Conservation (phyloP, 352 stramenopile species). For the Phytopythium montanum region DNA sequence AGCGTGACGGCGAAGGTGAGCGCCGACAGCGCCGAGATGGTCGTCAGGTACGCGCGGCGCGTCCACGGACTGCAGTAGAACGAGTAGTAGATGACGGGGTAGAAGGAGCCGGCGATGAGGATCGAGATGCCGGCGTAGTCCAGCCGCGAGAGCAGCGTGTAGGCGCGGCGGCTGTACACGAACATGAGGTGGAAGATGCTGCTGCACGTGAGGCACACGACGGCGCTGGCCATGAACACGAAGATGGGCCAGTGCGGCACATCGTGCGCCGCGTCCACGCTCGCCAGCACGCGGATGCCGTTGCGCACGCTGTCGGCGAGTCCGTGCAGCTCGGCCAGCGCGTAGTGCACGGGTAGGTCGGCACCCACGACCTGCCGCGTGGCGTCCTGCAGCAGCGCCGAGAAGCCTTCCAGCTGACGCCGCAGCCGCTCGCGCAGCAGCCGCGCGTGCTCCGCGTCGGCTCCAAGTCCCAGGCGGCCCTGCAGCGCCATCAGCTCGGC, state of each 20-base stretch:
- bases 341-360: conserved; percentile 72
- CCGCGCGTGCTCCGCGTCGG: conserved; percentile 34
- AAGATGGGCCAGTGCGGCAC: conserved; percentile 84
- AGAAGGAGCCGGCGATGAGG: conserved; percentile 84
- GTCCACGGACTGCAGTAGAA: conserved; percentile 83
- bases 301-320: conserved; percentile 79
- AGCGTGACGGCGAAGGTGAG: conserved; percentile 73
- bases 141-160: conserved; percentile 74
- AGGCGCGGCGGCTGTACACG: conserved; percentile 69
- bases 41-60: conserved; percentile 56
- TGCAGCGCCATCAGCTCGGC: conserved; percentile 57
- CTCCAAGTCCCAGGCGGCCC: conserved; percentile 38
- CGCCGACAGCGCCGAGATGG: conserved; percentile 62
- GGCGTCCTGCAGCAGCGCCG: conserved; percentile 60
- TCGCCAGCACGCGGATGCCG: conserved; percentile 71
- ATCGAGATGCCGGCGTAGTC: conserved; percentile 87
- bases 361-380: conserved; percentile 61
- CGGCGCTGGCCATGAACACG: conserved; percentile 80
- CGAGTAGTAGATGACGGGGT: conserved; percentile 87
- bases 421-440: conserved; percentile 54
- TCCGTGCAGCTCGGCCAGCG: conserved; percentile 66
- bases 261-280: conserved; percentile 54
- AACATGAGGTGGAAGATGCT: conserved; percentile 84
- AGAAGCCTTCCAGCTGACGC: conserved; percentile 64
- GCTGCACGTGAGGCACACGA: conserved; percentile 81